Conservation (phyloP, 371 early-diverging fungal species). For the Dichotomocladium elegans region DNA sequence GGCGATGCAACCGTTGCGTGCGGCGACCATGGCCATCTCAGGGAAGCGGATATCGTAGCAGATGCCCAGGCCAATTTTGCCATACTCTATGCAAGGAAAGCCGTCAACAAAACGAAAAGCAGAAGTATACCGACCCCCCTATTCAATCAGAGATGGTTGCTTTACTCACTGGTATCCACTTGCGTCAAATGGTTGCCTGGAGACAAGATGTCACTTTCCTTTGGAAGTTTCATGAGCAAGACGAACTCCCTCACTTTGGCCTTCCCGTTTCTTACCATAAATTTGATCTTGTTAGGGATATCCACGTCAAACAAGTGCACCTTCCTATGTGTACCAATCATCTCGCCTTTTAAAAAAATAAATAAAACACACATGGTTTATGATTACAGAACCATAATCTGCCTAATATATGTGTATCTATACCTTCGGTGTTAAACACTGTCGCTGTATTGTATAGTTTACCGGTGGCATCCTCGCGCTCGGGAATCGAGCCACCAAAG, state of each 20-base stretch:
- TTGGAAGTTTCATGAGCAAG: neutral
- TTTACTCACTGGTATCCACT: conserved; percentile 70
- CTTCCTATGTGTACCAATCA: conserved; percentile 69
- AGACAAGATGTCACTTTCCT: conserved; percentile 84
- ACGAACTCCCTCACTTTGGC: too few relatives aligned
- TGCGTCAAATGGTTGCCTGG: conserved; percentile 73
- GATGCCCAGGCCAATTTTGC: conserved; percentile 88
- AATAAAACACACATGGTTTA: neutral
- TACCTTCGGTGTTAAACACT: conserved; percentile 78
- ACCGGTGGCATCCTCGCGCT: conserved; percentile 51
- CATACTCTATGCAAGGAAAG: conserved; percentile 60
- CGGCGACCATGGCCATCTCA: conserved; percentile 91
- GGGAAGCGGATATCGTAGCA: conserved; percentile 98
- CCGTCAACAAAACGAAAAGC: too few relatives aligned
- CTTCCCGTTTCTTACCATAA: conserved; percentile 63
- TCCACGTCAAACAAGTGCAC: conserved; percentile 97
- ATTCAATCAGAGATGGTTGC: conserved; percentile 5
- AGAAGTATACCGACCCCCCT: too few relatives aligned
- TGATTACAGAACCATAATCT: neutral
- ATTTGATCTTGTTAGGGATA: conserved; percentile 87
- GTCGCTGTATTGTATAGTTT: conserved; percentile 90
- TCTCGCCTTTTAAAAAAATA: too few relatives aligned
- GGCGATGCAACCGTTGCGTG: conserved; percentile 80
- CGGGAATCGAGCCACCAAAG: conserved; percentile 89
- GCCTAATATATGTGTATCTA: neutral